phyloP scores from a whole-genome alignment of 768 basidiomycete genomes.

The Collybia mongolica region DNA sequence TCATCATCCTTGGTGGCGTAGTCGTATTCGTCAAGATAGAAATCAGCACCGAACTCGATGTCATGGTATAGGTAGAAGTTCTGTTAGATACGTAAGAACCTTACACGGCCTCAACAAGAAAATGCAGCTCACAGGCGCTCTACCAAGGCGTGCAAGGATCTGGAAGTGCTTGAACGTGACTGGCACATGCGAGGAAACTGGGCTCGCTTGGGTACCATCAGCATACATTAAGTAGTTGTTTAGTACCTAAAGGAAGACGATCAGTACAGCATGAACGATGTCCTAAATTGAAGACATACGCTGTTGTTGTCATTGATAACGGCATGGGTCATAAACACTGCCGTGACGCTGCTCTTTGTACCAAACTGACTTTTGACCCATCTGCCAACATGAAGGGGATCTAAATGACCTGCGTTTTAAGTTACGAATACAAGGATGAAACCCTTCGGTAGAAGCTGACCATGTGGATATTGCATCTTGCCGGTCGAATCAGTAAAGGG shows the following conservation, averaged over 20 bases:
- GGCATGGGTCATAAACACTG: conserved; percentile 72
- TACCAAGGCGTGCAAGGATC: conserved; percentile 66
- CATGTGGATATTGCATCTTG: conserved; percentile 58
- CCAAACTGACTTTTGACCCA: conserved; percentile 64
- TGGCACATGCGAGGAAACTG: conserved; percentile 47
- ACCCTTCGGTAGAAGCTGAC: conserved; percentile 31
- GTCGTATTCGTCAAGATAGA: conserved; percentile 69
- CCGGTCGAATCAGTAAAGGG: conserved; percentile 38
- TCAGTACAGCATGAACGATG: background rate
- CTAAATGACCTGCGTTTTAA: conserved; percentile 28
- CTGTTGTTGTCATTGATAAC: conserved; percentile 61
- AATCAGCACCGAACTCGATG: conserved; percentile 66
- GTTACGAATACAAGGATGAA: background rate
- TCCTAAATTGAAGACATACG: conserved; percentile 25
- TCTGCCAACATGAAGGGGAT: conserved; percentile 53
- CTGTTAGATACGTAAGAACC: conserved; percentile 26
- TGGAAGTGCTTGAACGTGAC: conserved; percentile 77
- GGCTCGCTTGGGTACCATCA: conserved; percentile 22
- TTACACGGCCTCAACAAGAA: background rate
- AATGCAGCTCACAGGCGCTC: conserved; percentile 48
- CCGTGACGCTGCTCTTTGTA: conserved; percentile 52
- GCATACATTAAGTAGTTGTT: conserved; percentile 38
- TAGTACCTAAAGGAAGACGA: conserved; percentile 37
- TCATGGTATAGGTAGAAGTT: conserved; percentile 54
- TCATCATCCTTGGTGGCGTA: conserved; percentile 44